phyloP scores from a whole-genome alignment of 345 rosid genomes.

The Boechera retrofracta region DNA sequence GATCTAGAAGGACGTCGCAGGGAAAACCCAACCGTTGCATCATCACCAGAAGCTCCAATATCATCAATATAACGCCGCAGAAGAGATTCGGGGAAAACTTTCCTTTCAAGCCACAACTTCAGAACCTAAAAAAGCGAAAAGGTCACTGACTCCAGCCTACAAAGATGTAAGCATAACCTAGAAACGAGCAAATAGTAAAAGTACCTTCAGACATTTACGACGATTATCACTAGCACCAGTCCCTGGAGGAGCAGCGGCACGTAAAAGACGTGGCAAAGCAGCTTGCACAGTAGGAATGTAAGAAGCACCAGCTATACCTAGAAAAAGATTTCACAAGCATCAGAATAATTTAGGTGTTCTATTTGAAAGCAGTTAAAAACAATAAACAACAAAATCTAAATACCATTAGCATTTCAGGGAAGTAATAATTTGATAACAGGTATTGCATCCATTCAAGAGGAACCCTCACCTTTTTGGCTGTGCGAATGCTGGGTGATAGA shows the following conservation, averaged over 20 bases:
- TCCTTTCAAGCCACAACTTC: conserved; percentile 94
- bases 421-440: conserved; percentile 24
- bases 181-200: conserved; percentile 24
- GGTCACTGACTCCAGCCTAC: conserved; percentile 37
- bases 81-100: conserved; percentile 80
- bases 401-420: not conserved
- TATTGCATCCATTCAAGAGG: conserved; percentile 21
- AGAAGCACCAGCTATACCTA: conserved; percentile 95
- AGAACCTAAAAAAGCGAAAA: conserved; percentile 60
- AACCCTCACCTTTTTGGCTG: conserved; percentile 78
- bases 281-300: conserved; percentile 91
- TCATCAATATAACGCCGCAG: conserved; percentile 82
- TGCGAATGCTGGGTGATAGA: conserved; percentile 98
- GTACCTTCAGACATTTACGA: conserved; percentile 94
- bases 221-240: conserved; percentile 89
- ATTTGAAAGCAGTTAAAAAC: conserved; percentile 1
- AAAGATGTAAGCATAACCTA: conserved; percentile 8
- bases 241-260: conserved; percentile 96
- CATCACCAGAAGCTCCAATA: conserved; percentile 83
- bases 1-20: conserved; percentile 87
- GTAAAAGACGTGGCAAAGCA: conserved; percentile 92
- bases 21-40: conserved; percentile 63
- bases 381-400: not conserved
- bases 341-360: conserved; percentile 16
- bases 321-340: conserved; percentile 21